These are phyloP conservation scores for Catharanthus roseus DNA, from an alignment of 257 asterid genomes.

Conservation along the genomic window DNA sequence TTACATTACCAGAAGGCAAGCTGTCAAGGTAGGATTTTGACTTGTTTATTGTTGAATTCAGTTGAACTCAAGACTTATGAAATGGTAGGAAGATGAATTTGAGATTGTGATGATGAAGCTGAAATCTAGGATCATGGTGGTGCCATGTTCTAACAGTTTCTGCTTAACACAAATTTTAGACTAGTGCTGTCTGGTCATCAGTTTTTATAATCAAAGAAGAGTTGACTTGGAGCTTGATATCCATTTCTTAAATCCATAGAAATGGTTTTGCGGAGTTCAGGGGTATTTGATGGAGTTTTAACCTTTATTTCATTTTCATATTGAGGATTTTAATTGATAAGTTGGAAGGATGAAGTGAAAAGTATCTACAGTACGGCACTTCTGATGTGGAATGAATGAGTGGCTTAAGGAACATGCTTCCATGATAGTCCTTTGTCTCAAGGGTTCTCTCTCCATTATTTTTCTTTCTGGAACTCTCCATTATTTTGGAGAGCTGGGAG, in stretches of 20 bases:
- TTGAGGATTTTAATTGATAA: neutral
- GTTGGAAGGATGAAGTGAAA: neutral
- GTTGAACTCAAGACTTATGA: neutral
- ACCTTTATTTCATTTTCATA: neutral
- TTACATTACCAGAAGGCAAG: conserved; percentile 89
- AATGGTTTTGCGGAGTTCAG: neutral
- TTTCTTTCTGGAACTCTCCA: too few species aligned
- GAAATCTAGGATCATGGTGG: neutral
- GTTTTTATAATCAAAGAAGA: neutral
- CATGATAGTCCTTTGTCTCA: neutral
- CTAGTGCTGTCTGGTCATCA: neutral
- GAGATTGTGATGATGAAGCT: neutral
- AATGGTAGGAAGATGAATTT: neutral
- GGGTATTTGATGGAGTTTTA: too few species aligned
- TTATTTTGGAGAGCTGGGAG: neutral
- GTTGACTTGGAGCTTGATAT: neutral
- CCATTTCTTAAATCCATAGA: neutral
- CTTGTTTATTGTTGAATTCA: neutral
- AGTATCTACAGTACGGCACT: neutral
- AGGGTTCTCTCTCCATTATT: neutral
- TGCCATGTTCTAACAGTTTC: neutral
- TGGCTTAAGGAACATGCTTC: neutral
- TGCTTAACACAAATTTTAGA: neutral
- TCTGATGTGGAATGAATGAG: neutral
- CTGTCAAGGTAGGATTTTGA: conserved; percentile 57